phyloP scores from a whole-genome alignment of 2,329 filamentous ascomycete genomes.

The Myriosclerotinia curreyana region DNA sequence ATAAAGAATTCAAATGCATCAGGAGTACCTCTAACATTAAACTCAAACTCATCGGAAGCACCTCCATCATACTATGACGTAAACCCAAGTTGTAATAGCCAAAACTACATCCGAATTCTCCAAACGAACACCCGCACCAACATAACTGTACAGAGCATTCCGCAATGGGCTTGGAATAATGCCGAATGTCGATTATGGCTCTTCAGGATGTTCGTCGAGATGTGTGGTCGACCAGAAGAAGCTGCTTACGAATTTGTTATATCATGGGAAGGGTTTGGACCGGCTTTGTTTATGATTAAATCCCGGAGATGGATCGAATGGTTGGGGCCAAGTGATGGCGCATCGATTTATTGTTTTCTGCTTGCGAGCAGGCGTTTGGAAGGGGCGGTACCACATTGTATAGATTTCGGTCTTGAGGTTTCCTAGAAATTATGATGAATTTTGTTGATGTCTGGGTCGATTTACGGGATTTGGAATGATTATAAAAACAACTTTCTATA shows the following conservation, averaged over 20 bases:
- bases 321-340: background rate
- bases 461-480: too few relatives aligned
- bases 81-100: background rate
- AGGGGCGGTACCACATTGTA: too few relatives aligned
- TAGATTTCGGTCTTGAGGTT: too few relatives aligned
- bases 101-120: background rate
- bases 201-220: background rate
- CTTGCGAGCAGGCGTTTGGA: too few relatives aligned
- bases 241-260: background rate
- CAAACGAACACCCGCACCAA: background rate
- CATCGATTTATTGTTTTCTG: background rate
- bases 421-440: background rate
- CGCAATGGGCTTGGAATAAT: background rate
- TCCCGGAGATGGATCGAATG: background rate
- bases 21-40: too few relatives aligned
- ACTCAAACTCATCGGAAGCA: background rate
- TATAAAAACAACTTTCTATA: too few relatives aligned
- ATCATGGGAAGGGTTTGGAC: background rate
- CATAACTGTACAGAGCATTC: background rate
- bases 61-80: background rate
- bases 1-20: background rate
- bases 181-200: background rate
- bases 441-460: too few relatives aligned
- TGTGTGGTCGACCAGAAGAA: background rate
- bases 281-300: background rate